A percentile compares a stretch with the other conserved stretches of the same genome.
These are phyloP conservation scores for Fusarium papillatum DNA, from an alignment of 2,329 filamentous ascomycete genomes.

Conservation along the genomic window DNA sequence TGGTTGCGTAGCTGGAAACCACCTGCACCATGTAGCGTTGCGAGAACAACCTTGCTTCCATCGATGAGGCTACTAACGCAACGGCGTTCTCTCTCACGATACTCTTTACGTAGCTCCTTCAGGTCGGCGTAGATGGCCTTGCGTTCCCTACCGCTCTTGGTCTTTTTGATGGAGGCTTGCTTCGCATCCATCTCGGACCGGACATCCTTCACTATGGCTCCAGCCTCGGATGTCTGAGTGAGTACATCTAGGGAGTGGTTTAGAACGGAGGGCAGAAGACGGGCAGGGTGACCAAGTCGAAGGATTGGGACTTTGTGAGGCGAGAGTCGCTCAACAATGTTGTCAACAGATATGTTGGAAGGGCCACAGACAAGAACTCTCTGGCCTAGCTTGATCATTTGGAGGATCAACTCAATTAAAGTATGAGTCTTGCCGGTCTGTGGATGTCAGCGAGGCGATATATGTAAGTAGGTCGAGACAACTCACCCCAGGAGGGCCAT, in stretches of 20 bases:
- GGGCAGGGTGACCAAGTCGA: constrained; percentile 91
- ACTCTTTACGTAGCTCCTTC: constrained; percentile 89
- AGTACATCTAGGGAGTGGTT: constrained; percentile 93
- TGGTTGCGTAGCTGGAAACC: constrained; percentile 85
- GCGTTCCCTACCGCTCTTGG: constrained; percentile 83
- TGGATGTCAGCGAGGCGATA: constrained; percentile 10
- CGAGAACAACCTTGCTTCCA: constrained; percentile 88
- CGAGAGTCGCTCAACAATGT: constrained; percentile 93
- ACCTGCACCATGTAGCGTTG: constrained; percentile 93
- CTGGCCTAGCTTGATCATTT: constrained; percentile 80
- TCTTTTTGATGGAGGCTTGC: constrained; percentile 90
- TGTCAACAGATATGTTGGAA: constrained; percentile 97
- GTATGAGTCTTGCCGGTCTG: constrained; percentile 97
- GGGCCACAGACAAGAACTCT: constrained; percentile 95
- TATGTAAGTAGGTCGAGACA: background rate
- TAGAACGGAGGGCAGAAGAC: constrained; percentile 88
- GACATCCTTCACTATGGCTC: constrained; percentile 90
- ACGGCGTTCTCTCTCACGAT: constrained; percentile 83
- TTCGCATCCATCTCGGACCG: constrained; percentile 94
- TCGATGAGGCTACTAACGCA: constrained; percentile 84
- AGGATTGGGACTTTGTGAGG: constrained; percentile 89
- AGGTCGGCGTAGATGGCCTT: constrained; percentile 88
- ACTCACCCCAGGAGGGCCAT: constrained; percentile 87
- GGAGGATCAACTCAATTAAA: constrained; percentile 94
- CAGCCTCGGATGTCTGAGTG: constrained; percentile 91